Evolutionary conservation across 306 rosid species (phyloP).

Genomic region (Cucumis cinereus): DNA sequence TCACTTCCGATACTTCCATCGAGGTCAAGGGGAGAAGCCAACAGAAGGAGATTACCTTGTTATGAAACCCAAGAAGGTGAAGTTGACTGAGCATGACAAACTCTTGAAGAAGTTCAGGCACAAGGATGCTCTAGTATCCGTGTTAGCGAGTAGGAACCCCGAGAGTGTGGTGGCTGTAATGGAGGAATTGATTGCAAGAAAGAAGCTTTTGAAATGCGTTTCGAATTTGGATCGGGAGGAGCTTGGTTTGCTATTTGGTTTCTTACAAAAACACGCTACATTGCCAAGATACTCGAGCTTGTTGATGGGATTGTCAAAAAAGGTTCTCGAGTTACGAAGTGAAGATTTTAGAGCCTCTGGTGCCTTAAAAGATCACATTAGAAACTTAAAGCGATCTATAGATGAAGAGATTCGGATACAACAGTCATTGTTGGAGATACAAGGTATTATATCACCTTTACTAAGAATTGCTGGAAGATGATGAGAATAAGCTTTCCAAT

Average conservation of each 20-base stretch:
- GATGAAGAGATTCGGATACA: slow-evolving; percentile 72
- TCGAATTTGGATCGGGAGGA: slow-evolving; percentile 48
- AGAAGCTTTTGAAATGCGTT: slow-evolving; percentile 51
- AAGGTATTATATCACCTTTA: slow-evolving; percentile 76
- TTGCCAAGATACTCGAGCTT: slow-evolving; percentile 43
- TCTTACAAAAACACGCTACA: slow-evolving; percentile 53
- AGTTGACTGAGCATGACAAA: slow-evolving; percentile 55
- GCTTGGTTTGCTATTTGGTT: slow-evolving; percentile 41
- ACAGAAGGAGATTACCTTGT: slow-evolving; percentile 52
- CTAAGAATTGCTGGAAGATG: slow-evolving; percentile 66
- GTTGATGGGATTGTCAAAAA: slow-evolving; percentile 57
- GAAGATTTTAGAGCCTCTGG: slow-evolving; percentile 49
- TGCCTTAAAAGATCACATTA: slow-evolving; percentile 27
- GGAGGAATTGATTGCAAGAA: slow-evolving; percentile 83
- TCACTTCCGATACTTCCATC: slow-evolving; percentile 47
- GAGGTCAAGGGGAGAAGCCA: slow-evolving; percentile 84
- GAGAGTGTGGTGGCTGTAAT: slow-evolving; percentile 71
- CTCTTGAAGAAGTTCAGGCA: slow-evolving; percentile 81
- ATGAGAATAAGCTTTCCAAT: slow-evolving; percentile 17
- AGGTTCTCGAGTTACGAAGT: slow-evolving; percentile 55
- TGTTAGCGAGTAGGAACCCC: slow-evolving; percentile 44
- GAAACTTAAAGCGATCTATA: slow-evolving; percentile 63
- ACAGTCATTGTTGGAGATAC: slow-evolving; percentile 60
- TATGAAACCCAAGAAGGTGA: slow-evolving; percentile 38
- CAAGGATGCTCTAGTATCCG: slow-evolving; percentile 60